A percentile compares a stretch with the other conserved stretches of the same genome.
These are phyloP conservation scores for Tetragonia tetragonoides DNA, from an alignment of 148 eudicot species.

Conservation along the genomic window DNA sequence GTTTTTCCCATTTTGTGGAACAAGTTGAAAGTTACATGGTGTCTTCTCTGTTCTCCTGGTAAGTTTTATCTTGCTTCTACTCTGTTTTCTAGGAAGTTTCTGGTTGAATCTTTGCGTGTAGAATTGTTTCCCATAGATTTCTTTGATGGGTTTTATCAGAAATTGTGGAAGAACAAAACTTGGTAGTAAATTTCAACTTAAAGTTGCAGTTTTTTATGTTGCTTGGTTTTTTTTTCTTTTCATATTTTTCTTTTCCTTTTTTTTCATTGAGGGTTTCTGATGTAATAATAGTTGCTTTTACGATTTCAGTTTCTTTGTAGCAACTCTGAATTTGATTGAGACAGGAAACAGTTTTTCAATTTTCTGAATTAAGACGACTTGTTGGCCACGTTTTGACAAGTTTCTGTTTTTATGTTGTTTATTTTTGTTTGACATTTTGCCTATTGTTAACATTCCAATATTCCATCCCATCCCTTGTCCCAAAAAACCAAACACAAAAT, in stretches of 20 bases:
- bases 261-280: not conserved
- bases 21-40: not conserved
- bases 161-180: not conserved
- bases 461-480: too few species aligned
- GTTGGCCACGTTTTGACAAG: not conserved
- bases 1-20: not conserved
- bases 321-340: not conserved
- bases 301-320: not conserved
- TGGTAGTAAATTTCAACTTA: too few species aligned
- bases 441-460: not conserved
- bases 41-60: not conserved
- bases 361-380: too few species aligned
- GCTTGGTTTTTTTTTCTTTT: too few species aligned
- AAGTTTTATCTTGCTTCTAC: not conserved
- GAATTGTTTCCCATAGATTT: not conserved
- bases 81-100: not conserved
- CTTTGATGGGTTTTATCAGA: conserved; percentile 3
- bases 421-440: not conserved
- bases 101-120: not conserved
- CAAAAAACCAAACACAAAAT: too few species aligned
- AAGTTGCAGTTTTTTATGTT: too few species aligned
- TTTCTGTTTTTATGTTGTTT: not conserved
- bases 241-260: too few species aligned
- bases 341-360: not conserved
- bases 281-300: not conserved